Evolutionary conservation across 192 early-diverging fungal genomes (phyloP).

Genomic region (Mortierella claussenii): DNA sequence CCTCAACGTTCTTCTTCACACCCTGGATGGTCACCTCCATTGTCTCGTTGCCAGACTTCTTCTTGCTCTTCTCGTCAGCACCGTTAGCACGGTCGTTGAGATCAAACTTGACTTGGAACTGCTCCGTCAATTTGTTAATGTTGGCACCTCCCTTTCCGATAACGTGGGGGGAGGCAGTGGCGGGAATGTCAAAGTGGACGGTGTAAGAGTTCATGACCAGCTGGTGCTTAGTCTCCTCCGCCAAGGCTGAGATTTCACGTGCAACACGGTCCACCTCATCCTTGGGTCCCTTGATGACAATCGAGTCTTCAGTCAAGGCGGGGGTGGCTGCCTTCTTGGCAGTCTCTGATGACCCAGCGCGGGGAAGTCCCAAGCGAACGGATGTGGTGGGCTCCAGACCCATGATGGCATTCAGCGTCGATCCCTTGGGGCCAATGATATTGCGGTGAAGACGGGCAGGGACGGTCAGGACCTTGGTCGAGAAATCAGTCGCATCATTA

Average conservation of each 20-base stretch:
- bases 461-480: constrained; percentile 66
- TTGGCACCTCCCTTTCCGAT: constrained; percentile 92
- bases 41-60: constrained; percentile 50
- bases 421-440: constrained; percentile 81
- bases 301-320: constrained; percentile 68
- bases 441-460: constrained; percentile 80
- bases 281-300: constrained; percentile 84
- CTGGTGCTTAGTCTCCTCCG: constrained; percentile 73
- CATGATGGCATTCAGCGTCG: constrained; percentile 79
- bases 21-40: constrained; percentile 83
- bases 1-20: constrained; percentile 76
- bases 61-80: constrained; percentile 55
- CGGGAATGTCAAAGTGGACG: constrained; percentile 78
- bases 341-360: constrained; percentile 55
- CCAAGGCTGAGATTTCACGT: constrained; percentile 71
- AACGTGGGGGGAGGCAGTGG: constrained; percentile 72
- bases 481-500: constrained; percentile 71
- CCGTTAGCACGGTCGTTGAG: constrained; percentile 59
- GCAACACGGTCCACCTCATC: constrained; percentile 80
- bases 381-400: constrained; percentile 70
- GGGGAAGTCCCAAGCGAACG: constrained; percentile 74
- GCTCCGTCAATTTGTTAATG: constrained; percentile 81
- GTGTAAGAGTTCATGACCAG: constrained; percentile 75
- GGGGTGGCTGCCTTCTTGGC: constrained; percentile 55
- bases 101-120: constrained; percentile 80